These are phyloP conservation scores for Elaeis guineensis DNA, from an alignment of 176 grass and related monocot genomes.

Conservation along the genomic window DNA sequence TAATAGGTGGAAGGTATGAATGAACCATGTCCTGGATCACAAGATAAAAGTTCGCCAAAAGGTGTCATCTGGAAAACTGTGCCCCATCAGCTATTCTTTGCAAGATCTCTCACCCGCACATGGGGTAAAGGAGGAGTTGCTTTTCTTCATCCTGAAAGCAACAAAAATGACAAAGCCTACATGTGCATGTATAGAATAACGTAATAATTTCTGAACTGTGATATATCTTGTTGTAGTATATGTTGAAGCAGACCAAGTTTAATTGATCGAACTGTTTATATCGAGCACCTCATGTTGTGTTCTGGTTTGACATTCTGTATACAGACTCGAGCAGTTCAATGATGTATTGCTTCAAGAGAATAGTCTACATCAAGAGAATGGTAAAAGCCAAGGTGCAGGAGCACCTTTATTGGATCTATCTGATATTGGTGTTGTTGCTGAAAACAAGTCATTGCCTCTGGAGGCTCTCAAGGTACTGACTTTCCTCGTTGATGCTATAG, in stretches of 20 bases:
- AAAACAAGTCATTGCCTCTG: slow-evolving; percentile 58
- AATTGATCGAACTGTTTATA: too few relatives aligned
- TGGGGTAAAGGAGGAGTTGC: slow-evolving; percentile 91
- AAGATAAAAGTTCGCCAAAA: slow-evolving; percentile 55
- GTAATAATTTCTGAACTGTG: slow-evolving; percentile 21
- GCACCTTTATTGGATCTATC: slow-evolving; percentile 54
- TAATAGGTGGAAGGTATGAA: slow-evolving; percentile 71
- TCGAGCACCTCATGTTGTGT: too few relatives aligned
- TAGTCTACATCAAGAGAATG: slow-evolving; percentile 33
- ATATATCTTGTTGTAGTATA: too few relatives aligned
- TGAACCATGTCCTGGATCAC: slow-evolving; percentile 52
- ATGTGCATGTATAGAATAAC: slow-evolving; percentile 96
- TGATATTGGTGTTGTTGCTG: slow-evolving; percentile 35
- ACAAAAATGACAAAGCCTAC: slow-evolving; percentile 46
- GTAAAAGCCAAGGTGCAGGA: slow-evolving; percentile 9
- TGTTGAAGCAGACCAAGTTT: too few relatives aligned
- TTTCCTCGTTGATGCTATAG: slow-evolving; percentile 6
- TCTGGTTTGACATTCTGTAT: slow-evolving; percentile 10
- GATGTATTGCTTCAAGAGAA: slow-evolving; percentile 90
- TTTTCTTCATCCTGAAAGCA: slow-evolving; percentile 68
- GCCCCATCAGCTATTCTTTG: slow-evolving; percentile 78
- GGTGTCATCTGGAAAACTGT: slow-evolving; percentile 65
- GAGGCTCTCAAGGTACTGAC: slow-evolving; percentile 61
- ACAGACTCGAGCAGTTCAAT: slow-evolving; percentile 95
- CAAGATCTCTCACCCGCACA: slow-evolving; percentile 39